Conservation (phyloP, 2,329 filamentous ascomycete species). For the Fusarium penzigii region DNA sequence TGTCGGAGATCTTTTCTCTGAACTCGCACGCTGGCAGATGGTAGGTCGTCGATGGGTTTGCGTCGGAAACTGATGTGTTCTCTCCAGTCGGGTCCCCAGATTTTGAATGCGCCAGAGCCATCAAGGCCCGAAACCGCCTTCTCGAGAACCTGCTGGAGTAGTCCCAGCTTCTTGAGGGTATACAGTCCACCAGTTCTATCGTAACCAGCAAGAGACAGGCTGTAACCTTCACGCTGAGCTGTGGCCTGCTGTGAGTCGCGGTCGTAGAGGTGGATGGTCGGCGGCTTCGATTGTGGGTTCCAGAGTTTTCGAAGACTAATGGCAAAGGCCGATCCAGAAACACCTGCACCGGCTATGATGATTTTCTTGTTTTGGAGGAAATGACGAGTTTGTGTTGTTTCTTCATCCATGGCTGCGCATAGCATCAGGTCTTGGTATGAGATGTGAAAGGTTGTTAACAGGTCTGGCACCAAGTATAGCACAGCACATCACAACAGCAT, state of each 20-base stretch:
- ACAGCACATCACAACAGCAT: background rate
- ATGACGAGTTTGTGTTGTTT: conserved; percentile 16
- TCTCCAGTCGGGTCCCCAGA: conserved; percentile 42
- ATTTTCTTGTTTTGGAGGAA: conserved; percentile 43
- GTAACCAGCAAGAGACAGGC: conserved; percentile 40
- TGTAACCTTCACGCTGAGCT: conserved; percentile 39
- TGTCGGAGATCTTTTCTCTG: conserved; percentile 37
- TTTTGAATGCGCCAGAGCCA: conserved; percentile 36
- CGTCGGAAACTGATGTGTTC: conserved; percentile 34
- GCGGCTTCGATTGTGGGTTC: conserved; percentile 30
- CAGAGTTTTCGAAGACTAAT: conserved; percentile 42
- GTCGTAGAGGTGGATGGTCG: conserved; percentile 43
- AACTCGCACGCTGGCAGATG: conserved; percentile 39
- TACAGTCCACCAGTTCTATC: conserved; percentile 37
- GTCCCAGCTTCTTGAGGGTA: conserved; percentile 39
- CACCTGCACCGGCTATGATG: conserved; percentile 44
- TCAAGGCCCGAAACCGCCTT: conserved; percentile 34
- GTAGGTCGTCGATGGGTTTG: conserved; percentile 35
- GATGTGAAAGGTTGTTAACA: background rate
- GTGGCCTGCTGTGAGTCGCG: conserved; percentile 37
- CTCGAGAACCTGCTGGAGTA: conserved; percentile 36
- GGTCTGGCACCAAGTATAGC: background rate
- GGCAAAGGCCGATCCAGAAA: conserved; percentile 45
- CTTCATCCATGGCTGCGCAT: conserved; percentile 10
- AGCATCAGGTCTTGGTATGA: background rate